Evolutionary conservation across 73 alveolate species (phyloP).

Genomic region (Paramecium pentaurelia): DNA sequence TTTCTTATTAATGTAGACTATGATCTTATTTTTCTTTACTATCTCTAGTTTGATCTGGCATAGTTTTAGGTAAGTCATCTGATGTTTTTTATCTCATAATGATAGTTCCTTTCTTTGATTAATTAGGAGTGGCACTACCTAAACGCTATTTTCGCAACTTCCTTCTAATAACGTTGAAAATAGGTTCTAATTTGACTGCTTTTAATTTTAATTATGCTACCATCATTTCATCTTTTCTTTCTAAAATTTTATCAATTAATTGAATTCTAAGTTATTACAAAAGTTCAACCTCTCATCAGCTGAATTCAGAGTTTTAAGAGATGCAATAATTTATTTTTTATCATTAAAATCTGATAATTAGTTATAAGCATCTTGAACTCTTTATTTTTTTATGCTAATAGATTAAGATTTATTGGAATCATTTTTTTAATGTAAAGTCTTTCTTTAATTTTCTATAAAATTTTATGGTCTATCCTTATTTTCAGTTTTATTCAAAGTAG

Average conservation of each 20-base stretch:
- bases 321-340: conserved; percentile 1
- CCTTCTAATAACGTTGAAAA: conserved; percentile 20
- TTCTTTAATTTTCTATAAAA: background rate
- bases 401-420: conserved; percentile 16
- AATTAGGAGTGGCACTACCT: background rate
- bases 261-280: background rate
- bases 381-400: background rate
- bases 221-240: conserved; percentile 39
- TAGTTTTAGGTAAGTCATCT: background rate
- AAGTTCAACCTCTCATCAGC: conserved; percentile 44
- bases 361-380: conserved; percentile 25
- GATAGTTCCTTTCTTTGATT: background rate
- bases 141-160: background rate
- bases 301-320: conserved; percentile 16
- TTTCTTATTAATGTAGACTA: background rate
- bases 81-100: background rate
- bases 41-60: background rate
- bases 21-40: background rate
- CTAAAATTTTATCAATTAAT: conserved; percentile 35
- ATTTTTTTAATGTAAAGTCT: background rate
- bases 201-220: background rate
- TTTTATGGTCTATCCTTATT: background rate
- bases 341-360: conserved; percentile 35
- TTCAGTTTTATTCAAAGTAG: background rate
- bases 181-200: conserved; percentile 27